Conservation (phyloP, 2,329 filamentous ascomycete species). For the Ophiostoma quercus region DNA sequence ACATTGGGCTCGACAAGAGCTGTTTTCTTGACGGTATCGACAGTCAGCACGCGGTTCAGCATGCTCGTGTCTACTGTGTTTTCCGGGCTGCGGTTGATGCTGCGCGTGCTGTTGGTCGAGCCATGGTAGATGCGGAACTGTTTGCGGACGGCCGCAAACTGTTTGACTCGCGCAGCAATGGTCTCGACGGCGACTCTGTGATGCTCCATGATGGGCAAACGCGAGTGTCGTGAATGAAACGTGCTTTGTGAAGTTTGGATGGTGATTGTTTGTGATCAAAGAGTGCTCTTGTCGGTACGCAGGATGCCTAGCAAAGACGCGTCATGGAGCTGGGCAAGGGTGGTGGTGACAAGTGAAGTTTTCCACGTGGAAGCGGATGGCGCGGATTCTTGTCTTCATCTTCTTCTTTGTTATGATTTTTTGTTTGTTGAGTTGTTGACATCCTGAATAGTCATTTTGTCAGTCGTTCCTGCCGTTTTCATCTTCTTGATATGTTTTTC, state of each 20-base stretch:
- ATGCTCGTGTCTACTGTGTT: conserved; percentile 62
- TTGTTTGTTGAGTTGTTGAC: not conserved
- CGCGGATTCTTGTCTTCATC: not conserved
- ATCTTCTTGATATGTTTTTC: not conserved
- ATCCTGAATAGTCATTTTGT: not conserved
- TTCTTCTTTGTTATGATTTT: not conserved
- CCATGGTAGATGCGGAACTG: conserved; percentile 72
- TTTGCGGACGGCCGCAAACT: conserved; percentile 41
- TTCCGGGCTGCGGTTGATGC: conserved; percentile 43
- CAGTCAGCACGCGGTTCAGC: conserved; percentile 57
- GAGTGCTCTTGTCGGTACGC: not conserved
- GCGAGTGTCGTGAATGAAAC: not conserved
- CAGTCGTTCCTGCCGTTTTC: not conserved
- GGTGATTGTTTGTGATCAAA: not conserved
- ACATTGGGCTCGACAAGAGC: conserved; percentile 65
- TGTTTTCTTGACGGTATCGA: conserved; percentile 50
- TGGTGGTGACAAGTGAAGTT: not conserved
- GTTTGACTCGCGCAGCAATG: conserved; percentile 33
- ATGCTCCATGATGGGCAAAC: not conserved
- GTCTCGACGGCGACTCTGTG: not conserved
- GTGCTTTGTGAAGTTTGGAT: not conserved
- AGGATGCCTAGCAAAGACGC: not conserved
- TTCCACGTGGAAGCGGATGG: not conserved
- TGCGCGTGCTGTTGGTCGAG: conserved; percentile 69
- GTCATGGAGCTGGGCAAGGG: conserved; percentile 1